Evolutionary conservation across 495 filamentous ascomycete genomes (phyloP).

Genomic region (Zalerion maritima): DNA sequence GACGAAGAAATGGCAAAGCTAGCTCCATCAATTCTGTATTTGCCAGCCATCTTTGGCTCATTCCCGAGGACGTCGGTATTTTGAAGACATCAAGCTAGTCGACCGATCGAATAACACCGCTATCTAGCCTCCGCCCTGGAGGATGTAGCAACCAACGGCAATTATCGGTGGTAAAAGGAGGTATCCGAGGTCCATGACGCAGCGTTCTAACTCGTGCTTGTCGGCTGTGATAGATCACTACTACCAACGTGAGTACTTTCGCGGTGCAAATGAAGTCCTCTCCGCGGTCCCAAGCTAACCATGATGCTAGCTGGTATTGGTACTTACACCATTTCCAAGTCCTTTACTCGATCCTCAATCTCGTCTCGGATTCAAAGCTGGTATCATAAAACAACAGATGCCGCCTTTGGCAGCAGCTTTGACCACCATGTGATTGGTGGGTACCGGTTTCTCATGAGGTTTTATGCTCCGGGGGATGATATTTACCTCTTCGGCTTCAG

Average conservation of each 20-base stretch:
- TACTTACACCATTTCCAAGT: slow-evolving; percentile 17
- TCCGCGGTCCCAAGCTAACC: background rate
- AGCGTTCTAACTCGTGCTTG: no score
- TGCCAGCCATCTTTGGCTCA: no score
- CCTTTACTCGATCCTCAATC: slow-evolving; percentile 2
- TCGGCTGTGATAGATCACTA: slow-evolving; percentile 20
- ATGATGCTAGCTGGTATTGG: slow-evolving; percentile 20
- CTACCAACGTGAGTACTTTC: slow-evolving; percentile 16
- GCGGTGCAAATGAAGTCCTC: background rate
- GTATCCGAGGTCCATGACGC: no score
- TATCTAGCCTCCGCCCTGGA: no score
- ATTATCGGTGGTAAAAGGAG: no score
- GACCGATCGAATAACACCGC: no score
- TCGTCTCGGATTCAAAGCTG: slow-evolving; percentile 7
- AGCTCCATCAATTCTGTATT: no score
- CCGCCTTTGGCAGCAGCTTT: slow-evolving; percentile 26
- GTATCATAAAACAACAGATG: slow-evolving; percentile 17
- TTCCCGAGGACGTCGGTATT: no score
- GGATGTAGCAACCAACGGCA: no score
- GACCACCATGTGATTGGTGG: slow-evolving; percentile 31
- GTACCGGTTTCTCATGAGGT: slow-evolving; percentile 33
- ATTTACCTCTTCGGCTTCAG: slow-evolving; percentile 38
- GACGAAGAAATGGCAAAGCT: no score
- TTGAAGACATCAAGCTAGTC: no score
- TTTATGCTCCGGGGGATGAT: slow-evolving; percentile 21